Base-by-base conservation (phyloP, 2,329 filamentous ascomycete genomes). In the Decorospora gaudefroyi region DNA sequence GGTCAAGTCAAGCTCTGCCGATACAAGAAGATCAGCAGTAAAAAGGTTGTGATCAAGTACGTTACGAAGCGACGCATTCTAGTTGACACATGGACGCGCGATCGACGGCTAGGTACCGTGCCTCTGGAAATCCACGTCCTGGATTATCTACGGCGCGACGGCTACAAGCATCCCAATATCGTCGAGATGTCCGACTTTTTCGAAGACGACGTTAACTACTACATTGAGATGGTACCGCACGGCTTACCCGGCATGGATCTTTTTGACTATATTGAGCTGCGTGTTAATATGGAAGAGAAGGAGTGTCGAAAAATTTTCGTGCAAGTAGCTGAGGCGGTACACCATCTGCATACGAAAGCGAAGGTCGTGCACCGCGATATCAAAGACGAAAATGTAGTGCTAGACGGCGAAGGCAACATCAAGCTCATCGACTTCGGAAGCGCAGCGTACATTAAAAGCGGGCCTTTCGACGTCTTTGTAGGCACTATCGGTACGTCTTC, bases 351-450 rank as follows among this genome's bases (percentile, higher is more conserved):
- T 66, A 90, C 83, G 40, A 92, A 88, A 68, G 92, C 92, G 1
- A 78, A 87, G 36, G 92, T 99, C 6, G 93, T 99, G 8, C 93
- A 99, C 71, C 86, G 93, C 23, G 93, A 99, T 65, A 97, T 99
- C 79, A 99, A 99, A 70, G 93, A 99, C 62, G 93, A 99, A 73
- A 99, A 99, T 60, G 89, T 99, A 19, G 88, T 99, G 42, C 77
- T 99, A 11, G 93, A 99, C 64, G 92, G 93, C 23, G 91, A 97
- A 67, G 91, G 92, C 17, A 86, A 87, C 58, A 95, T 99, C 72
- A 97, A 96, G 74, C 78, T 99, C 62, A 97, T 97, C 58, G 93
- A 99, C 71, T 99, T 99, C 73, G 93, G 93, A 48, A 96, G 91
- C 67, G 93, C 93, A 46, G 91, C 93, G 51, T 99, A 99, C 69